Conservation (phyloP, 2,329 filamentous ascomycete genomes). For the Ustulina deusta region DNA sequence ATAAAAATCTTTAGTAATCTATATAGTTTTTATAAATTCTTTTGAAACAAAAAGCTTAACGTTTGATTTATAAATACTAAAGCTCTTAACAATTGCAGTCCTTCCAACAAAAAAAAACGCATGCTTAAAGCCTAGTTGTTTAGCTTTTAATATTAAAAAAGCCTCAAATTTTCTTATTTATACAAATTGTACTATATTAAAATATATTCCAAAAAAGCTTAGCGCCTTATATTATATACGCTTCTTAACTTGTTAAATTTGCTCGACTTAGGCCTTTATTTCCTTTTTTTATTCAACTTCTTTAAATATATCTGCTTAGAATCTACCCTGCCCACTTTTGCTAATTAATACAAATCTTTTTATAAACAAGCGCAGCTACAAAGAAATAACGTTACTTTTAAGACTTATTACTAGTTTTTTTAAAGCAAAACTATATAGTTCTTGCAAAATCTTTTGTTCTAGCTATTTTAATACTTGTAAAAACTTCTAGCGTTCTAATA, state of each 20-base stretch:
- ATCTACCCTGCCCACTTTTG: slow-evolving; percentile 51
- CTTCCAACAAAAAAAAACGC: slow-evolving; percentile 58
- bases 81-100: slow-evolving; percentile 52
- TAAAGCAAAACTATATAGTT: slow-evolving; percentile 62
- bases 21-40: slow-evolving; percentile 63
- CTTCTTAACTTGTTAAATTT: slow-evolving; percentile 66
- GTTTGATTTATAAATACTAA: slow-evolving; percentile 44
- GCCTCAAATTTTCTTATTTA: slow-evolving; percentile 54
- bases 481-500: slow-evolving; percentile 47
- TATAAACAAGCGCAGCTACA: slow-evolving; percentile 22
- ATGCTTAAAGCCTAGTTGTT: slow-evolving; percentile 54
- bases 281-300: slow-evolving; percentile 72
- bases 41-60: slow-evolving; percentile 55
- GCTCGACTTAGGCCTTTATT: slow-evolving; percentile 69
- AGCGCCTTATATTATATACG: slow-evolving; percentile 56
- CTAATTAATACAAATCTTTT: slow-evolving; percentile 4
- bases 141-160: slow-evolving; percentile 41
- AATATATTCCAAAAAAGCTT: slow-evolving; percentile 60
- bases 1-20: slow-evolving; percentile 28
- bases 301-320: slow-evolving; percentile 64
- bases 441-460: slow-evolving; percentile 68
- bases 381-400: not conserved
- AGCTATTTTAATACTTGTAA: slow-evolving; percentile 59
- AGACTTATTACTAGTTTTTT: not conserved
- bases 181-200: slow-evolving; percentile 60